phyloP scores from a whole-genome alignment of 164 flowering plant genomes.

The Stephania cephalantha region DNA sequence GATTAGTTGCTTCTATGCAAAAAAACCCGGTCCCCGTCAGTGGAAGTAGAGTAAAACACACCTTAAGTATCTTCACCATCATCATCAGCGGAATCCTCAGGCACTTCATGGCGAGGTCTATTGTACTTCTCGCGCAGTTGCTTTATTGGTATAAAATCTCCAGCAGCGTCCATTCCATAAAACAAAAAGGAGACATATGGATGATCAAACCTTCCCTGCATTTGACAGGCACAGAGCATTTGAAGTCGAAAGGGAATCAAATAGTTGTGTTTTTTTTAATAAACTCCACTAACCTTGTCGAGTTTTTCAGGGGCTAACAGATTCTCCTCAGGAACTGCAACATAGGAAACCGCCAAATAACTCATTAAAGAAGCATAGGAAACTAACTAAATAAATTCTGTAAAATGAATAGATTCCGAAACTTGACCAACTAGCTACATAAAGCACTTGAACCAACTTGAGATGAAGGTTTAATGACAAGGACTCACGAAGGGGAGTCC shows the following conservation, averaged over 20 bases:
- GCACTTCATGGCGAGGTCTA: constrained; percentile 80
- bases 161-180: constrained; percentile 78
- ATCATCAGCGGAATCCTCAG: constrained; percentile 46
- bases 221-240: constrained; percentile 3
- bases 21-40: background rate
- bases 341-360: constrained; percentile 1
- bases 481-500: too few species aligned
- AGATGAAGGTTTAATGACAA: too few species aligned
- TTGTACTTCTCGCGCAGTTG: constrained; percentile 86
- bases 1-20: background rate
- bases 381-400: background rate
- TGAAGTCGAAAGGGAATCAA: background rate
- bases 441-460: too few species aligned
- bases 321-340: constrained; percentile 91
- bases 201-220: constrained; percentile 84
- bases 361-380: background rate
- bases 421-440: background rate
- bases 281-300: constrained; percentile 49
- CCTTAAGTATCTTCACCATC: constrained; percentile 19
- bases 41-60: background rate
- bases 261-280: background rate
- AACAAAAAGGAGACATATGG: constrained; percentile 83
- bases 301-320: constrained; percentile 56
- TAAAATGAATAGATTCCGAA: background rate
- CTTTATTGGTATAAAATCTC: constrained; percentile 87